These are phyloP conservation scores for Hymenoscyphus salicellus DNA, from an alignment of 2,329 filamentous ascomycete species.

Conservation along the genomic window DNA sequence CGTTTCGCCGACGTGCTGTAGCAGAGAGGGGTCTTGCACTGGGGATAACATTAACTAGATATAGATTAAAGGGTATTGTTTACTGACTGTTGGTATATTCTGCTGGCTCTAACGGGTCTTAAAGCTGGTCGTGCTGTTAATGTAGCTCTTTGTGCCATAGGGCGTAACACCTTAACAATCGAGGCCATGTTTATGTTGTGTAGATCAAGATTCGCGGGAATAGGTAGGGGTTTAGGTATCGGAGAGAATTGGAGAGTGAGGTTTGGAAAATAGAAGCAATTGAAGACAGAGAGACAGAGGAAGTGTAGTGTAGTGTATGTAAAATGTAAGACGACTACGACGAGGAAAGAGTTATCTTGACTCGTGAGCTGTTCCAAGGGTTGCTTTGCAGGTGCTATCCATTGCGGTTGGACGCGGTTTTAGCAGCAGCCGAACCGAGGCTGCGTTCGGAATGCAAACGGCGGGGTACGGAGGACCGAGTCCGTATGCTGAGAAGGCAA, in stretches of 20 bases:
- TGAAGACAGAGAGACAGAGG: neutral
- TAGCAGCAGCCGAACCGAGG: neutral
- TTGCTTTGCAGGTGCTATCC: neutral
- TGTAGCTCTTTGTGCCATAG: slow-evolving; percentile 41
- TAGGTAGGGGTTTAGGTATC: neutral
- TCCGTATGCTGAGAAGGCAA: neutral
- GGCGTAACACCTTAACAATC: slow-evolving; percentile 45
- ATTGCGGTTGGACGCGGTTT: neutral
- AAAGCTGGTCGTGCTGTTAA: slow-evolving; percentile 40
- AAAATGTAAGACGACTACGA: neutral
- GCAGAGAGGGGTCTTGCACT: slow-evolving; percentile 57
- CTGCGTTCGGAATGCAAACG: neutral
- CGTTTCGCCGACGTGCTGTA: slow-evolving; percentile 53
- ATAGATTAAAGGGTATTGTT: neutral
- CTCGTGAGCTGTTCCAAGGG: neutral
- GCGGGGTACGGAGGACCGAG: neutral
- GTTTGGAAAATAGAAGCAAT: neutral
- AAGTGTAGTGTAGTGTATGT: neutral
- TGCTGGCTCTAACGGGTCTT: slow-evolving; percentile 38
- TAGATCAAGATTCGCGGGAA: neutral
- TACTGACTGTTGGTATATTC: slow-evolving; percentile 42
- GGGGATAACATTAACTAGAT: neutral
- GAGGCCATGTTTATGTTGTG: slow-evolving; percentile 43
- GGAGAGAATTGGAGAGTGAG: neutral
- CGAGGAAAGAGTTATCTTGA: neutral